phyloP scores from a whole-genome alignment of 768 basidiomycete genomes.

The Mycena rebaudengoi region DNA sequence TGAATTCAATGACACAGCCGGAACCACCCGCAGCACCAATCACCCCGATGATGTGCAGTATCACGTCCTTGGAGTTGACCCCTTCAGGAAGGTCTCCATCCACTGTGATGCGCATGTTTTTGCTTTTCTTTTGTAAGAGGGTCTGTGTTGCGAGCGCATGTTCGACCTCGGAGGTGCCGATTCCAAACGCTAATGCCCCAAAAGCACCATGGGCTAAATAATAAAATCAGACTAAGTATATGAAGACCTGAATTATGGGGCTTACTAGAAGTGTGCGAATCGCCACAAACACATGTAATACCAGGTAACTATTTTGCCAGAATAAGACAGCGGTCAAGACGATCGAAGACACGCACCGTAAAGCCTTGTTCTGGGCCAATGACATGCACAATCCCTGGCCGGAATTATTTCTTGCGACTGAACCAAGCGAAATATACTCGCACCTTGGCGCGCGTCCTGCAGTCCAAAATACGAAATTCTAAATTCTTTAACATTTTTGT shows the following conservation, averaged over 20 bases:
- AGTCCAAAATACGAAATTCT: conserved; percentile 92
- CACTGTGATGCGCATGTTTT: conserved; percentile 92
- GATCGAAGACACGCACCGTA: conserved; percentile 56
- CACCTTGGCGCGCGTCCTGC: conserved; percentile 88
- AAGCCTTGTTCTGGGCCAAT: conserved; percentile 96
- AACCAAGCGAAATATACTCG: conserved; percentile 7
- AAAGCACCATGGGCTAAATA: conserved; percentile 88
- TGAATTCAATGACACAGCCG: conserved; percentile 89
- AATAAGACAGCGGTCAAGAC: conserved; percentile 10
- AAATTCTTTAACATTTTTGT: conserved; percentile 90
- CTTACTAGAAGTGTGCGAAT: conserved; percentile 92
- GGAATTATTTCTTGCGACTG: not conserved
- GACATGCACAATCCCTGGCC: conserved; percentile 80
- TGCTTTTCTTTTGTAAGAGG: conserved; percentile 85
- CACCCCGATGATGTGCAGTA: conserved; percentile 87
- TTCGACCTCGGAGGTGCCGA: conserved; percentile 93
- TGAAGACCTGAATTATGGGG: conserved; percentile 34
- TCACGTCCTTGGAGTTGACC: conserved; percentile 88
- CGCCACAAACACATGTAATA: conserved; percentile 88
- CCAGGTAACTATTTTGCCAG: conserved; percentile 67
- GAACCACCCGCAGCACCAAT: conserved; percentile 93
- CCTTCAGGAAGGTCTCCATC: conserved; percentile 83
- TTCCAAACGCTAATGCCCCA: conserved; percentile 91
- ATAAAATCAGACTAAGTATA: not conserved
- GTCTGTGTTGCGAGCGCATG: conserved; percentile 94